phyloP scores from a whole-genome alignment of 805 yeast species.

The Dipodascopsis uninucleata region DNA sequence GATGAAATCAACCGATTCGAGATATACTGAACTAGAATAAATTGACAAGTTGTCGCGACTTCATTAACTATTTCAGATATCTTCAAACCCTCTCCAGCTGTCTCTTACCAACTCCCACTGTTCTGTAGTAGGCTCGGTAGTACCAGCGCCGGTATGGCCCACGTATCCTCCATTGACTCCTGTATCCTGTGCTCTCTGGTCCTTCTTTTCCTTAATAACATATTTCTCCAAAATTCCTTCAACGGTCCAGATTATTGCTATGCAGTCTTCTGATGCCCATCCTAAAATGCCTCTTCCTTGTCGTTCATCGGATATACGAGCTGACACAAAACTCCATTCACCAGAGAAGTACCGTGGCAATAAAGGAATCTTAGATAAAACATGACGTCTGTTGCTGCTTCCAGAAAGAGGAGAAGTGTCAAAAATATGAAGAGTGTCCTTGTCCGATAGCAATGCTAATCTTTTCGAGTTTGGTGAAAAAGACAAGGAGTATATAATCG shows the following conservation, averaged over 20 bases:
- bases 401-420: constrained; percentile 43
- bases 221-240: constrained; percentile 85
- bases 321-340: constrained; percentile 83
- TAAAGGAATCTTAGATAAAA: constrained; percentile 61
- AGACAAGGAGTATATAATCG: constrained; percentile 74
- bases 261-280: constrained; percentile 71
- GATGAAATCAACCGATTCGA: too few species aligned
- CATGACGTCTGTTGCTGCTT: constrained; percentile 51
- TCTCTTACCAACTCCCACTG: constrained; percentile 60
- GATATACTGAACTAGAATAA: too few species aligned
- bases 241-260: constrained; percentile 71
- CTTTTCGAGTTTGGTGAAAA: constrained; percentile 73
- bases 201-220: constrained; percentile 54
- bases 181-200: constrained; percentile 20
- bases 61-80: too few species aligned
- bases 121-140: constrained; percentile 32
- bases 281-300: constrained; percentile 51
- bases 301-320: constrained; percentile 45
- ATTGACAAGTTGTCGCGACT: too few species aligned
- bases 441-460: constrained; percentile 83
- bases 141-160: constrained; percentile 8
- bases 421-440: constrained; percentile 82
- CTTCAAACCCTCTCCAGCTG: constrained; percentile 64
- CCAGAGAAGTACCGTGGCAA: constrained; percentile 74
- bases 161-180: background rate